A percentile compares a stretch with the other conserved stretches of the same genome.
Conservation (phyloP, 805 yeast species). For the Schwanniomyces polymorphus region DNA sequence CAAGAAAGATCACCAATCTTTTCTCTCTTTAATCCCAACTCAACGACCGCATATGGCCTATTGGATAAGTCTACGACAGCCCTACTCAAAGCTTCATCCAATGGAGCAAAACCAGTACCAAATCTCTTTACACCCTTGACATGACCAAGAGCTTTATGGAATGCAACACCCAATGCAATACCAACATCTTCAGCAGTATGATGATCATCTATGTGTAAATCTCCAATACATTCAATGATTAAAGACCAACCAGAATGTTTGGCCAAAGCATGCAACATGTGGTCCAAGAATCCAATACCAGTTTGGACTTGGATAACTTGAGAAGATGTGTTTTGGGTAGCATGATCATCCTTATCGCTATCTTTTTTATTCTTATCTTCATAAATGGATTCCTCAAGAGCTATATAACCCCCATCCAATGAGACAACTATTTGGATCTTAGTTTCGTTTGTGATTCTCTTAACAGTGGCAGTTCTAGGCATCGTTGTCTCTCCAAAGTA, state of each 20-base stretch:
- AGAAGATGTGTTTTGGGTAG: conserved; percentile 65
- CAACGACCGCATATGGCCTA: conserved; percentile 89
- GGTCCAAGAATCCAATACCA: conserved; percentile 94
- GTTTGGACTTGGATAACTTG: conserved; percentile 83
- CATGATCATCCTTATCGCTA: conserved; percentile 42
- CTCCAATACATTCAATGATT: conserved; percentile 87
- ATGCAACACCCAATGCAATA: conserved; percentile 86
- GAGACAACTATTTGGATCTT: conserved; percentile 83
- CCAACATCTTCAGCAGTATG: conserved; percentile 97
- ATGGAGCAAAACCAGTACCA: conserved; percentile 91
- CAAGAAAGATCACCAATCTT: conserved; percentile 88
- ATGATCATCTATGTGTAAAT: conserved; percentile 94
- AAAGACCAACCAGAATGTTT: conserved; percentile 97
- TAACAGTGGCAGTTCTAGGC: conserved; percentile 45
- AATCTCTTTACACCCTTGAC: conserved; percentile 90
- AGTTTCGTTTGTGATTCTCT: conserved; percentile 87
- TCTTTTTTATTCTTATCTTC: conserved; percentile 25
- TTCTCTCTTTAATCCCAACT: conserved; percentile 87
- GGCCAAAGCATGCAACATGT: conserved; percentile 96
- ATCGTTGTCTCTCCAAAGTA: neutral
- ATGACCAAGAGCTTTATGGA: conserved; percentile 85
- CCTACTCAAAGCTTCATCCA: conserved; percentile 92
- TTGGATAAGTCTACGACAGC: conserved; percentile 96
- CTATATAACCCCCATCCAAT: conserved; percentile 81
- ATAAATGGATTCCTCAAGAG: conserved; percentile 61